These are phyloP conservation scores for Hortiboletus rubellus DNA, from an alignment of 1,284 basidiomycete genomes.

Conservation along the genomic window DNA sequence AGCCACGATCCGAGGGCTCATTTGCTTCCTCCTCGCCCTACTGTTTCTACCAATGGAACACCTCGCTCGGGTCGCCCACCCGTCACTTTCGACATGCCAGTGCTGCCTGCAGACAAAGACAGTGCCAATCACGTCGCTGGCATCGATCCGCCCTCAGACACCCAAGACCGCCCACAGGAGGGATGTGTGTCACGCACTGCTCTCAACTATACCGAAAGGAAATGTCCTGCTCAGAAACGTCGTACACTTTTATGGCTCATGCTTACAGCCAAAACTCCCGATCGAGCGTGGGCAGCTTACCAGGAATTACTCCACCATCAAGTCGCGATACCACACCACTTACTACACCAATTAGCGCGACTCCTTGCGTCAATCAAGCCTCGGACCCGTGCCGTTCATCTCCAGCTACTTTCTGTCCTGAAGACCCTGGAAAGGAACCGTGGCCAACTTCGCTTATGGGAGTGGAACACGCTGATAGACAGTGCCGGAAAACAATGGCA, in stretches of 20 bases:
- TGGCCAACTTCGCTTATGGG: constrained; percentile 53
- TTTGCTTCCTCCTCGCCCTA: not conserved
- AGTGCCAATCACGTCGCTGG: constrained; percentile 7
- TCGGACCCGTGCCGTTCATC: constrained; percentile 57
- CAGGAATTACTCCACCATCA: constrained; percentile 37
- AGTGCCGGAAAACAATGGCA: constrained; percentile 66
- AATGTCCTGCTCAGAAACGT: constrained; percentile 22
- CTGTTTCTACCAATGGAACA: not conserved
- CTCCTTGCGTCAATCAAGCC: constrained; percentile 52
- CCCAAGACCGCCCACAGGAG: constrained; percentile 6
- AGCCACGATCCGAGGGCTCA: not conserved
- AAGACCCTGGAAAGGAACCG: constrained; percentile 53
- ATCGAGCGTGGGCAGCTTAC: constrained; percentile 64
- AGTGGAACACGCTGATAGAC: constrained; percentile 76
- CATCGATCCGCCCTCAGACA: constrained; percentile 1
- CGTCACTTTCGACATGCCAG: not conserved
- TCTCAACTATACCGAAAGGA: constrained; percentile 11
- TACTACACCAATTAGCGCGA: constrained; percentile 61
- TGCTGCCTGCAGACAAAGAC: not conserved
- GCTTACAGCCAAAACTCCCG: constrained; percentile 42
- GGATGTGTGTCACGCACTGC: not conserved
- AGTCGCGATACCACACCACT: constrained; percentile 45
- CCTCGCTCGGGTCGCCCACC: not conserved
- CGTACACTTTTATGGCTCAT: constrained; percentile 30
- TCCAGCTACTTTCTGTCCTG: constrained; percentile 63